phyloP scores from a whole-genome alignment of 1,284 basidiomycete species.

The Sutorius eximius region DNA sequence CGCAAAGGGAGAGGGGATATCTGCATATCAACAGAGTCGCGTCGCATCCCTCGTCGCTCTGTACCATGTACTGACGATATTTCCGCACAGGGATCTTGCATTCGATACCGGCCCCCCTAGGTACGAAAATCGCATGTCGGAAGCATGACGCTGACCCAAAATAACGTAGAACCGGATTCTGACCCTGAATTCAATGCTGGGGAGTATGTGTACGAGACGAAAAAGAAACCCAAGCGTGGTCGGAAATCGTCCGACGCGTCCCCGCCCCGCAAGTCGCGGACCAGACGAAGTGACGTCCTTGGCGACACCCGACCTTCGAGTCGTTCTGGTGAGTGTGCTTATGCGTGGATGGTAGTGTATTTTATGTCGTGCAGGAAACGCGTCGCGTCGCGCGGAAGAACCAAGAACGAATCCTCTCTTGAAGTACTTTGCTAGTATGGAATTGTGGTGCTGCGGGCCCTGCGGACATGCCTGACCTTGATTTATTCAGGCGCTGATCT shows the following conservation, averaged over 20 bases:
- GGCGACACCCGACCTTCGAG: constrained; percentile 5
- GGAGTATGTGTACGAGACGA: constrained; percentile 39
- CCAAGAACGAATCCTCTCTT: constrained; percentile 29
- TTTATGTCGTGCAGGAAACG: neutral
- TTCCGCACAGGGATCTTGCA: constrained; percentile 16
- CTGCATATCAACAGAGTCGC: constrained; percentile 26
- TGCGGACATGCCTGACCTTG: neutral
- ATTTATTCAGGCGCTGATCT: constrained; percentile 35
- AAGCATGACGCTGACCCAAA: neutral
- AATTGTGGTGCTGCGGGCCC: neutral
- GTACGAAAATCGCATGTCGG: constrained; percentile 7
- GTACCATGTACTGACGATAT: constrained; percentile 2
- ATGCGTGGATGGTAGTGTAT: neutral
- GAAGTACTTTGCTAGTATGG: constrained; percentile 30
- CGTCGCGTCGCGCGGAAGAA: neutral
- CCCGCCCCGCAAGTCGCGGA: constrained; percentile 14
- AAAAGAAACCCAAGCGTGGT: constrained; percentile 32
- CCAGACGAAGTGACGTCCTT: constrained; percentile 9
- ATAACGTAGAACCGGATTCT: constrained; percentile 39
- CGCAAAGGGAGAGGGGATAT: constrained; percentile 15
- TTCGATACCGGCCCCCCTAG: constrained; percentile 34
- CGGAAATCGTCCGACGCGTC: constrained; percentile 17
- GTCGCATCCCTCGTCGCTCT: neutral
- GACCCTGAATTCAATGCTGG: constrained; percentile 61
- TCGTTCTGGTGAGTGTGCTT: constrained; percentile 12